Conservation (phyloP, 2,329 filamentous ascomycete species). For the Daldinia sp. region DNA sequence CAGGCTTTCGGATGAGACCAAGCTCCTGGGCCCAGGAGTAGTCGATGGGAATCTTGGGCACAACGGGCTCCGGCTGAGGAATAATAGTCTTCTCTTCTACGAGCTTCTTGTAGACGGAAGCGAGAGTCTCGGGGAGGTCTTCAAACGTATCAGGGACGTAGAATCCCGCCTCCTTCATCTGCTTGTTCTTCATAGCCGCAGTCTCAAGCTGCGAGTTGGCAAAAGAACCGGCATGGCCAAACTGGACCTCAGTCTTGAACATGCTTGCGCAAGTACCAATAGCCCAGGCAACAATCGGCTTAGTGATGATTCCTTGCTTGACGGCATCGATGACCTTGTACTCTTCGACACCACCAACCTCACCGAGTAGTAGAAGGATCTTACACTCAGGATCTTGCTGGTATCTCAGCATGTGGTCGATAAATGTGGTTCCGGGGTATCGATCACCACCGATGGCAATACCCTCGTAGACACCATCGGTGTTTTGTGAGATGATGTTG, state of each 20-base stretch:
- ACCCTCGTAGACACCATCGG: constrained; percentile 98
- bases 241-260: constrained; percentile 99
- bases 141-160: constrained; percentile 96
- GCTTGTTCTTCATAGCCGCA: constrained; percentile 94
- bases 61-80: constrained; percentile 86
- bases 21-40: constrained; percentile 99
- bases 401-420: constrained; percentile 97
- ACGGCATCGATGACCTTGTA: constrained; percentile 99
- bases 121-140: constrained; percentile 82
- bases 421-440: constrained; percentile 98
- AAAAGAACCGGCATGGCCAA: constrained; percentile 97
- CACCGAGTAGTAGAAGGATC: constrained; percentile 93
- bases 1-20: constrained; percentile 98
- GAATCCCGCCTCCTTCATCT: constrained; percentile 94
- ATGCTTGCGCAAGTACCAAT: constrained; percentile 99
- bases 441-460: constrained; percentile 99
- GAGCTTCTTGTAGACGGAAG: constrained; percentile 85
- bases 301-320: constrained; percentile 92
- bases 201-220: constrained; percentile 99
- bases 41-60: constrained; percentile 99
- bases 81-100: constrained; percentile 85
- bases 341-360: constrained; percentile 99
- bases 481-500: constrained; percentile 97
- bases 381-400: constrained; percentile 98
- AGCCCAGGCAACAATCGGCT: constrained; percentile 98